phyloP scores from a whole-genome alignment of 495 filamentous ascomycete species.

The Annulohypoxylon maeteangense region DNA sequence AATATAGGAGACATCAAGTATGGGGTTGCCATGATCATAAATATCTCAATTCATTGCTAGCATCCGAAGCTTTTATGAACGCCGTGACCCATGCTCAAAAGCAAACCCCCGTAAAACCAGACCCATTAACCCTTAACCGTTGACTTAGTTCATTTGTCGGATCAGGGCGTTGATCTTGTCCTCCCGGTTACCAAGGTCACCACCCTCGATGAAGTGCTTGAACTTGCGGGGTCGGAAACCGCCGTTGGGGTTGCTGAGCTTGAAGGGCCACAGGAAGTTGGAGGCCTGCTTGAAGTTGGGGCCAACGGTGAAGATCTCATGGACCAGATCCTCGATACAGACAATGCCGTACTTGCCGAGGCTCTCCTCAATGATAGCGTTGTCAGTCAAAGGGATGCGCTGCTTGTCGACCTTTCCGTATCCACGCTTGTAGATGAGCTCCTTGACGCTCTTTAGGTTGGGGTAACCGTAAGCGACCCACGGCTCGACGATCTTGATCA shows the following conservation, averaged over 20 bases:
- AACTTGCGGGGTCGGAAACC: slow-evolving; percentile 97
- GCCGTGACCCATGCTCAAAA: slow-evolving; percentile 54
- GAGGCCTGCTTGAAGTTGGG: slow-evolving; percentile 99
- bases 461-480: slow-evolving; percentile 99
- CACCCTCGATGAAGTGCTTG: slow-evolving; percentile 99
- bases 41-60: slow-evolving; percentile 50
- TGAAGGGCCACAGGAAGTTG: slow-evolving; percentile 99
- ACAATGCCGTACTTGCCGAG: slow-evolving; percentile 98
- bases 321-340: slow-evolving; percentile 99
- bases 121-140: slow-evolving; percentile 44
- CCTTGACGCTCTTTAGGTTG: slow-evolving; percentile 97
- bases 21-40: slow-evolving; percentile 47
- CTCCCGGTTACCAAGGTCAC: slow-evolving; percentile 97
- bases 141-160: slow-evolving; percentile 94
- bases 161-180: slow-evolving; percentile 98
- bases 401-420: slow-evolving; percentile 98
- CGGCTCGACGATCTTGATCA: slow-evolving; percentile 97
- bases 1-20: slow-evolving; percentile 1
- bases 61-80: slow-evolving; percentile 50
- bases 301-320: slow-evolving; percentile 98
- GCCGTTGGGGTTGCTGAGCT: slow-evolving; percentile 96
- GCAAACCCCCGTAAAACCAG: slow-evolving; percentile 52
- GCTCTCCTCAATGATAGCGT: slow-evolving; percentile 94
- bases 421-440: slow-evolving; percentile 99
- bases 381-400: slow-evolving; percentile 95